Evolutionary conservation across 176 grass and related monocot genomes (phyloP).

Genomic region (Carex scoparia): DNA sequence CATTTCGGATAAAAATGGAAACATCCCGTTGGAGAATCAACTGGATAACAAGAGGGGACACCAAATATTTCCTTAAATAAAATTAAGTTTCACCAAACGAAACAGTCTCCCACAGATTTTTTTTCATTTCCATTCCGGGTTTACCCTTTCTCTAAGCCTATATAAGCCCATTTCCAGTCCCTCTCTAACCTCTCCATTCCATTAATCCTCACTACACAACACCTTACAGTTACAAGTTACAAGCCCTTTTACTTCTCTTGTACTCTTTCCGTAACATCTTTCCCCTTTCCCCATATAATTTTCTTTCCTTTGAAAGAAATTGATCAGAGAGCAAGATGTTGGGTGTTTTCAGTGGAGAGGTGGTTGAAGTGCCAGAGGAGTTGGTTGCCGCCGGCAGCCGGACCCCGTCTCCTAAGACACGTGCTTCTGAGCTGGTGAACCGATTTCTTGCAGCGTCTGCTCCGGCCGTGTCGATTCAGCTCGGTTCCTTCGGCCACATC

Average conservation of each 20-base stretch:
- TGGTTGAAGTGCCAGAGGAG: slow-evolving; percentile 84
- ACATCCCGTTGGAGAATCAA: neutral
- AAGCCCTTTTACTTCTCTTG: neutral
- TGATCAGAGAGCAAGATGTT: slow-evolving; percentile 39
- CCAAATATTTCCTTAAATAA: neutral
- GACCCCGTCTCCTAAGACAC: slow-evolving; percentile 93
- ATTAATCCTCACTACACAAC: neutral
- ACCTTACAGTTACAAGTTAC: neutral
- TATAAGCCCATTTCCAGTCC: neutral
- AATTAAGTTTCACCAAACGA: slow-evolving; percentile 14
- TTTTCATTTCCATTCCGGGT: neutral
- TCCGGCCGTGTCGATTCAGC: slow-evolving; percentile 62
- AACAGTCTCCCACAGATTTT: neutral
- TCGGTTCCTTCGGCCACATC: slow-evolving; percentile 45
- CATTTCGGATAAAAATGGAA: neutral
- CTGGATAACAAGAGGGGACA: neutral
- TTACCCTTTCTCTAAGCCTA: slow-evolving; percentile 7
- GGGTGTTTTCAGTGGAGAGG: slow-evolving; percentile 83
- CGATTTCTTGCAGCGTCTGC: slow-evolving; percentile 46
- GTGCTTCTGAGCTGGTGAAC: slow-evolving; percentile 50
- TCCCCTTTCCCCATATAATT: neutral
- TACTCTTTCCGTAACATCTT: neutral
- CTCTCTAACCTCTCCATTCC: slow-evolving; percentile 7
- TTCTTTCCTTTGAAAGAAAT: too few relatives aligned
- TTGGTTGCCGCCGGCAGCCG: slow-evolving; percentile 84